These are phyloP conservation scores for Silene noctiflora DNA, from an alignment of 179 eudicot species.

Conservation along the genomic window DNA sequence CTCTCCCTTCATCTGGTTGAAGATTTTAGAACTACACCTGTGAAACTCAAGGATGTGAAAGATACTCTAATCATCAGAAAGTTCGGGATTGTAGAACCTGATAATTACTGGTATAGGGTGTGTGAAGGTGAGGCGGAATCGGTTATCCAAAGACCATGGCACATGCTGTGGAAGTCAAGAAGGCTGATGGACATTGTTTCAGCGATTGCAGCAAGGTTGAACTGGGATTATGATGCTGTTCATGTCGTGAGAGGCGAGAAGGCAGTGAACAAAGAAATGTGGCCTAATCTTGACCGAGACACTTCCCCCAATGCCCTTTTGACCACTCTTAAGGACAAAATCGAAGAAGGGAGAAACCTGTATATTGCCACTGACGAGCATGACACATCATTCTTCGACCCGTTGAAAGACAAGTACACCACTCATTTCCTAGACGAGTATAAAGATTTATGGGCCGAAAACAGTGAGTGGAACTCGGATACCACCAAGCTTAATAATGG, in stretches of 20 bases:
- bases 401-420: constrained; percentile 83
- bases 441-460: constrained; percentile 76
- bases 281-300: constrained; percentile 89
- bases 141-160: constrained; percentile 89
- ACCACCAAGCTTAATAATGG: constrained; percentile 71
- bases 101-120: constrained; percentile 92
- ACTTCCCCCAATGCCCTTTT: constrained; percentile 76
- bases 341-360: constrained; percentile 81
- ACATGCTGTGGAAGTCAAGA: constrained; percentile 79
- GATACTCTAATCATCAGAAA: constrained; percentile 78
- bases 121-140: constrained; percentile 95
- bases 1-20: constrained; percentile 67
- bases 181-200: constrained; percentile 87
- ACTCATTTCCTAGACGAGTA: constrained; percentile 85
- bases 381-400: constrained; percentile 64
- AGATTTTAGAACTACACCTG: constrained; percentile 68
- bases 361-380: constrained; percentile 79
- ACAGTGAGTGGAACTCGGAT: constrained; percentile 76
- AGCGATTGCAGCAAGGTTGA: constrained; percentile 64
- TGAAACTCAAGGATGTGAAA: constrained; percentile 62
- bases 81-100: constrained; percentile 83
- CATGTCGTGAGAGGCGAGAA: constrained; percentile 83
- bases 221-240: constrained; percentile 91
- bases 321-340: constrained; percentile 50
- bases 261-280: constrained; percentile 63